These are phyloP conservation scores for Diplocarpon mali DNA, from an alignment of 2,329 filamentous ascomycete species.

Conservation along the genomic window DNA sequence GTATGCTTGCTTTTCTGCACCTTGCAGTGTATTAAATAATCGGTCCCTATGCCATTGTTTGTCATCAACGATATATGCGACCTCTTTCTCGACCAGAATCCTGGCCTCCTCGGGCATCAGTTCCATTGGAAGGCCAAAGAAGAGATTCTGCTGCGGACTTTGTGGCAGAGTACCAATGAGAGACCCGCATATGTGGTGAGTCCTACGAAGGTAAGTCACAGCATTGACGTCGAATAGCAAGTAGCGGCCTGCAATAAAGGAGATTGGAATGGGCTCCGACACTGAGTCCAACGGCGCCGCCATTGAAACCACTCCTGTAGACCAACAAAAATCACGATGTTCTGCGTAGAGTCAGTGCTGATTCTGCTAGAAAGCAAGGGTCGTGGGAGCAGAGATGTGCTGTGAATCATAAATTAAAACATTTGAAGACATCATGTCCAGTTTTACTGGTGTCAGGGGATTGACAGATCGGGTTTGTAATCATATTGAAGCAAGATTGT, in stretches of 20 bases:
- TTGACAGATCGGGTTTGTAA: slow-evolving; percentile 68
- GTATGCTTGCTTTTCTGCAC: slow-evolving; percentile 50
- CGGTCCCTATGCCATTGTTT: slow-evolving; percentile 54
- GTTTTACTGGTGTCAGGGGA: slow-evolving; percentile 52
- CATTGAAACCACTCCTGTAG: slow-evolving; percentile 7
- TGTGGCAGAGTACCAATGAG: slow-evolving; percentile 83
- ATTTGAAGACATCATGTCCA: slow-evolving; percentile 39
- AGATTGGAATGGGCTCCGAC: slow-evolving; percentile 61
- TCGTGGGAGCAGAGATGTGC: slow-evolving; percentile 1
- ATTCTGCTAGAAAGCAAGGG: slow-evolving; percentile 1
- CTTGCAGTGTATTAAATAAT: slow-evolving; percentile 43
- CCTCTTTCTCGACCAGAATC: slow-evolving; percentile 64
- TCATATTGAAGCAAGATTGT: slow-evolving; percentile 39
- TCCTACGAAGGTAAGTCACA: slow-evolving; percentile 65
- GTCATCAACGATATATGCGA: slow-evolving; percentile 76
- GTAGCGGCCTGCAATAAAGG: slow-evolving; percentile 68
- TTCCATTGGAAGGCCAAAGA: slow-evolving; percentile 78
- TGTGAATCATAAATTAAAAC: slow-evolving; percentile 35
- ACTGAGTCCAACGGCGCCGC: slow-evolving; percentile 11
- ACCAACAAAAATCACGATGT: background rate
- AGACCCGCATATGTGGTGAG: slow-evolving; percentile 76
- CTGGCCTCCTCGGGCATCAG: slow-evolving; percentile 84
- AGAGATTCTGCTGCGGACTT: slow-evolving; percentile 88
- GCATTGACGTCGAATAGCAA: slow-evolving; percentile 81
- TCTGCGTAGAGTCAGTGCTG: slow-evolving; percentile 6